phyloP scores from a whole-genome alignment of 2,329 filamentous ascomycete species.

The Aspergillus aculeatus region DNA sequence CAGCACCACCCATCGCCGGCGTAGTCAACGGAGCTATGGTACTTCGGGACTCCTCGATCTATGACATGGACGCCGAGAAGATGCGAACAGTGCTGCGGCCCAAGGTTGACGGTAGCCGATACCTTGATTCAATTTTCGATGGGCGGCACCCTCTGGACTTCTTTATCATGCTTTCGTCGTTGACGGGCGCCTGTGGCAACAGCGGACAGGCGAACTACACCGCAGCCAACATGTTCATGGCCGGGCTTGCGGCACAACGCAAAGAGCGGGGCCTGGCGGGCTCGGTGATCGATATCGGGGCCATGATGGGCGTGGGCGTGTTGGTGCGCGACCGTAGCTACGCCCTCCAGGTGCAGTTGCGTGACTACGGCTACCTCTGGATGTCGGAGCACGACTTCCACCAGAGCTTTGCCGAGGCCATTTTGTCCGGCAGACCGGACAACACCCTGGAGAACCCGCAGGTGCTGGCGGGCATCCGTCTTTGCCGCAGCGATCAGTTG shows the following conservation, averaged over 20 bases:
- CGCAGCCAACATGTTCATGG: conserved; percentile 49
- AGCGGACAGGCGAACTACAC: conserved; percentile 9
- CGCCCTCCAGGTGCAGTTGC: background rate
- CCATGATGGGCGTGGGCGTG: conserved; percentile 46
- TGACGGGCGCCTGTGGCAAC: background rate
- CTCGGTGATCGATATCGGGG: conserved; percentile 41
- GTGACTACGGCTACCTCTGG: background rate
- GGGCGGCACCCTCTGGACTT: background rate
- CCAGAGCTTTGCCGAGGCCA: conserved; percentile 13
- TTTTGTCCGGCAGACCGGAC: background rate
- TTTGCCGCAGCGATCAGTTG: too few relatives aligned
- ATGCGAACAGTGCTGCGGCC: too few relatives aligned
- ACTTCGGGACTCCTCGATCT: too few relatives aligned
- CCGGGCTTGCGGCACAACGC: conserved; percentile 37
- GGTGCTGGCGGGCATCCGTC: too few relatives aligned
- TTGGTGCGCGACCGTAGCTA: conserved; percentile 20
- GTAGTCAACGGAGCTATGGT: too few relatives aligned
- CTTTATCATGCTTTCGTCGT: background rate
- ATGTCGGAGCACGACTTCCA: conserved; percentile 11
- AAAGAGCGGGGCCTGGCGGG: conserved; percentile 39
- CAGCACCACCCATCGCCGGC: too few relatives aligned
- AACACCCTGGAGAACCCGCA: too few relatives aligned
- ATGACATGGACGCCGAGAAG: too few relatives aligned
- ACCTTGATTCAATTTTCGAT: too few relatives aligned
- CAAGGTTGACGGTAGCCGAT: too few relatives aligned